Evolutionary conservation across 208 protist species (phyloP).

Genomic region (Novymonas esmeraldas): DNA sequence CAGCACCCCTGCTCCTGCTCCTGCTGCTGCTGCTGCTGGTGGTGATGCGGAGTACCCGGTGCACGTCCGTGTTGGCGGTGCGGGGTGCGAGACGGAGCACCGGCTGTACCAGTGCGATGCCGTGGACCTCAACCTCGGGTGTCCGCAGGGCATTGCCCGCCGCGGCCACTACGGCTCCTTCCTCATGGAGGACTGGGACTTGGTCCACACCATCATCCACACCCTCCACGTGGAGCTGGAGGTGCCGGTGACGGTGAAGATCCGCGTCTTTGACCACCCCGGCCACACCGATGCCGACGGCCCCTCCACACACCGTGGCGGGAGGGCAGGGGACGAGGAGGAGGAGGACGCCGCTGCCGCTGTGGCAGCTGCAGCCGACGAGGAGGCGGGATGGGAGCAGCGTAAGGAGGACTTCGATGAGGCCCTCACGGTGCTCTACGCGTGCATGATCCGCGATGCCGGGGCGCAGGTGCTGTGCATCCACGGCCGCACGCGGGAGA

Average conservation of each 20-base stretch:
- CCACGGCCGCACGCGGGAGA: slow-evolving; percentile 86
- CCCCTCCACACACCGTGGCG: background rate
- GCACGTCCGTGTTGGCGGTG: background rate
- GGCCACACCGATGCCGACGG: background rate
- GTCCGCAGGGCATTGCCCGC: slow-evolving; percentile 93
- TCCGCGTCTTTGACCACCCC: slow-evolving; percentile 81
- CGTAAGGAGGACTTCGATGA: slow-evolving; percentile 47
- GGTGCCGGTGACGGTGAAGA: slow-evolving; percentile 93
- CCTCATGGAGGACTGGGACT: slow-evolving; percentile 90
- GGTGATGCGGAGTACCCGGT: slow-evolving; percentile 6
- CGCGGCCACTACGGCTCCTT: slow-evolving; percentile 93
- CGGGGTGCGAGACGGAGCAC: background rate
- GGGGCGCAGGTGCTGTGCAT: slow-evolving; percentile 83
- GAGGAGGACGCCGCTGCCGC: background rate
- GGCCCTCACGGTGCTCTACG: slow-evolving; percentile 85
- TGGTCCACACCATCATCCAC: slow-evolving; percentile 84
- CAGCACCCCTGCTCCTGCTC: background rate
- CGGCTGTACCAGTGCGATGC: slow-evolving; percentile 76
- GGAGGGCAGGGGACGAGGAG: background rate
- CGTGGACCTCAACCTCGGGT: slow-evolving; percentile 92
- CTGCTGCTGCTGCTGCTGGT: no score
- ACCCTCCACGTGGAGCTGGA: slow-evolving; percentile 79
- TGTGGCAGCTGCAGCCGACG: background rate
- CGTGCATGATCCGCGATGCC: slow-evolving; percentile 81
- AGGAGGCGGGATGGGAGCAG: background rate